Percentiles rank a stretch among this genome's conserved stretches.
Conservation (phyloP, 768 basidiomycete species). For the Antrodiella citrinella region DNA sequence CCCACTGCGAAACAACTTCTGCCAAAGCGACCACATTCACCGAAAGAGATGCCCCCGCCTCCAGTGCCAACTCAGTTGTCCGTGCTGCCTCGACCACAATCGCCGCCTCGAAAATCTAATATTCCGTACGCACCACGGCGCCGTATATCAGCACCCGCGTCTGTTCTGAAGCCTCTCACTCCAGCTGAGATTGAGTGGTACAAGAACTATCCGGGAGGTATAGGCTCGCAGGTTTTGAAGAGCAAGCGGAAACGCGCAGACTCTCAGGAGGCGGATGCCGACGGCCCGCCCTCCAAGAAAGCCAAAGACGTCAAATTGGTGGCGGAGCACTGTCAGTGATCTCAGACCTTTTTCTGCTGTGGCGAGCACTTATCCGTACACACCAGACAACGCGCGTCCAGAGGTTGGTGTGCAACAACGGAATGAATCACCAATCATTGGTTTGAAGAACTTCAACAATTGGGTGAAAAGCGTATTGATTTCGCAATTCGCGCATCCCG, state of each 20-base stretch:
- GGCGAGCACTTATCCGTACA: not conserved
- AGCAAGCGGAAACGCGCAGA: constrained; percentile 44
- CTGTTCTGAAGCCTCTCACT: constrained; percentile 59
- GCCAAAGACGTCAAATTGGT: constrained; percentile 69
- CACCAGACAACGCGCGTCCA: constrained; percentile 82
- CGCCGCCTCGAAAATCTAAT: constrained; percentile 11
- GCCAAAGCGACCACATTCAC: not conserved
- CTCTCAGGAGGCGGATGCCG: constrained; percentile 23
- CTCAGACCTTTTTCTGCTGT: constrained; percentile 1
- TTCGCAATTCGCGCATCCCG: constrained; percentile 77
- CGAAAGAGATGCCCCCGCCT: constrained; percentile 5
- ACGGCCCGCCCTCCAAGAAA: constrained; percentile 40
- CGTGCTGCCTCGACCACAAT: constrained; percentile 7
- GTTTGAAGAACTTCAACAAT: constrained; percentile 97
- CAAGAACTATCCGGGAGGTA: constrained; percentile 43
- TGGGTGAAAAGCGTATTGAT: constrained; percentile 99
- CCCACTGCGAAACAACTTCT: not conserved
- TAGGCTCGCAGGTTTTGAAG: constrained; percentile 42
- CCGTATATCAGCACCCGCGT: constrained; percentile 51
- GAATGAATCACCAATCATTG: constrained; percentile 87
- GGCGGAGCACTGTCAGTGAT: constrained; percentile 66
- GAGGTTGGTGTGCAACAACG: constrained; percentile 85
- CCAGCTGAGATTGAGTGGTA: constrained; percentile 53
- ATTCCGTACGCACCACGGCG: constrained; percentile 60
- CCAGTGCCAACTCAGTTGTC: constrained; percentile 7